Evolutionary conservation across 768 basidiomycete species (phyloP), one percentile per base, ranked within the genome.

Genomic region (Floccularia luteovirens): DNA sequence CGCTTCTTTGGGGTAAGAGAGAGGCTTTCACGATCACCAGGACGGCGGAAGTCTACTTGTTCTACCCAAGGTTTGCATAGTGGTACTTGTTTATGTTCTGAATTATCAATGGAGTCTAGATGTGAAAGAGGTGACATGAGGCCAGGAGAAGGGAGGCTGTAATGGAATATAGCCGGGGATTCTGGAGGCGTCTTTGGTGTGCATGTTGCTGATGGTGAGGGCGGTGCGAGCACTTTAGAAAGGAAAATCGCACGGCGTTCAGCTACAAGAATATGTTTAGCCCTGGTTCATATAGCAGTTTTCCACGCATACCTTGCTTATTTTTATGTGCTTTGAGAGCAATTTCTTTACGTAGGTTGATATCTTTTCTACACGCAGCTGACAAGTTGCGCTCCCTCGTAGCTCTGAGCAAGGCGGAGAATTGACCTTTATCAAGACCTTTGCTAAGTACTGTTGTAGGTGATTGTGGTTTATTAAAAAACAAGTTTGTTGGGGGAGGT

Each of bases 231-330:
- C 31, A 90, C 62, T 59, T 80, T 89, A 43, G 79, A 82, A 20
- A 89, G 62, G 63, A 90, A 89, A 43, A 74, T 66, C 3, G 82
- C 79, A 21, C 86, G 80, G 39, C 88, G 73, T 57, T 84, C 82
- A 49, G 72, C 82, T 87, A 51, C n/a, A 44, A 25, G 17, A 30
- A 25, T 38, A 20, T 20, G 32, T 42, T 7, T 14, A 45, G 24
- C 12, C 20, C 8, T 21, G 22, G 10, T 5, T 16, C 24, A 11
- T 19, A 31, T 34, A 30, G n/a, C n/a, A n/a, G n/a, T n/a, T n/a
- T n/a, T 41, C 31, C 21, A 3, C 13, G 22, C 74, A 49, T 56
- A 89, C 88, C 64, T 60, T 86, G 82, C 64, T 82, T 86, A 54
- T 70, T 75, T 62, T 69, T 75, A 60, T 87, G 84, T 37, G 70